A percentile compares a stretch with the other conserved stretches of the same genome.
These are phyloP conservation scores for Akanthomyces lecanii DNA, from an alignment of 2,329 filamentous ascomycete genomes.

Conservation along the genomic window DNA sequence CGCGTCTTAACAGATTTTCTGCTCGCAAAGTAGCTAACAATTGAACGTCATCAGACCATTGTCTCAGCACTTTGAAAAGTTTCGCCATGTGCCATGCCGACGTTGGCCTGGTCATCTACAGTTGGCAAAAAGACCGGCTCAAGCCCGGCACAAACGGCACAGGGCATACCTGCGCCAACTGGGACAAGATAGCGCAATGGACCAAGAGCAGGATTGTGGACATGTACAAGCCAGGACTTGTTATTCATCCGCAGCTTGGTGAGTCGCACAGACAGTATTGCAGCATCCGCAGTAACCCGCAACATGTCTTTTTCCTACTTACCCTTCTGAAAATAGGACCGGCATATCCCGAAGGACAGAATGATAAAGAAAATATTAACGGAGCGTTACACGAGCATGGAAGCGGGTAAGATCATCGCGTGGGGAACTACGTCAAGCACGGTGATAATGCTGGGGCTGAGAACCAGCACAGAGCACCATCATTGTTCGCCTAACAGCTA, in stretches of 20 bases:
- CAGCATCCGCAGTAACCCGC: neutral
- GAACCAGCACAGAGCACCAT: neutral
- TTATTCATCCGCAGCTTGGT: slow-evolving; percentile 9
- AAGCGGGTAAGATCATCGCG: neutral
- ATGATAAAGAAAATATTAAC: neutral
- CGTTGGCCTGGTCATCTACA: slow-evolving; percentile 15
- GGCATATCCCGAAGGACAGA: slow-evolving; percentile 3
- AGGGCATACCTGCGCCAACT: slow-evolving; percentile 6
- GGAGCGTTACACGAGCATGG: neutral
- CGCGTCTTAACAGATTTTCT: no score
- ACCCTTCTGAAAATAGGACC: neutral
- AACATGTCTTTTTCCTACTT: neutral
- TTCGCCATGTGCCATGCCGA: slow-evolving; percentile 15
- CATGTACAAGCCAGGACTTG: slow-evolving; percentile 10
- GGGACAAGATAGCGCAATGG: slow-evolving; percentile 3
- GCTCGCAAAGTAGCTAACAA: neutral
- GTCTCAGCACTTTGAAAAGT: slow-evolving; percentile 2
- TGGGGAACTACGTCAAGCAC: neutral
- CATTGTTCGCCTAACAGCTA: neutral
- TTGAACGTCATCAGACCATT: neutral
- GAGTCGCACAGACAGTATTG: neutral
- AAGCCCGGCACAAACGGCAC: slow-evolving; percentile 11
- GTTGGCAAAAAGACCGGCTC: slow-evolving; percentile 9
- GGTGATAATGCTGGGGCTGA: neutral
- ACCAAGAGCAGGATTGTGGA: slow-evolving; percentile 1